A percentile compares a stretch with the other conserved stretches of the same genome.
These are phyloP conservation scores for Isabelozyma heimii DNA, from an alignment of 805 yeast species.

Conservation along the genomic window DNA sequence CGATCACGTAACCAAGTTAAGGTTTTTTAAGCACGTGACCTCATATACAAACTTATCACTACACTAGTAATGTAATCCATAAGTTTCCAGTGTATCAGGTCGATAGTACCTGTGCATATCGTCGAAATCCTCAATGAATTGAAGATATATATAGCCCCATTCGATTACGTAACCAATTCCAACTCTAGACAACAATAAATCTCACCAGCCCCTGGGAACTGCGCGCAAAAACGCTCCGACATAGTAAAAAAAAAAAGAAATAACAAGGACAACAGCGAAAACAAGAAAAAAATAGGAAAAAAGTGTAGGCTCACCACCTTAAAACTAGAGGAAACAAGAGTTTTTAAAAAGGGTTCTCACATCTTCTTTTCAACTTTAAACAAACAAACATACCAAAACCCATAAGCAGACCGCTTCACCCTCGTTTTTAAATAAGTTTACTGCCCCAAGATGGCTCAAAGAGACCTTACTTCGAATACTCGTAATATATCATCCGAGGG, in stretches of 20 bases:
- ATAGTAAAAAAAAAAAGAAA: background rate
- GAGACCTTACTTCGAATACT: conserved; percentile 32
- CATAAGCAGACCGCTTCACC: background rate
- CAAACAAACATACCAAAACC: background rate
- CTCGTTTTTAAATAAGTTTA: background rate
- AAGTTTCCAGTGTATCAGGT: no score
- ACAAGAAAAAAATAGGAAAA: background rate
- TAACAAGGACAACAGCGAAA: background rate
- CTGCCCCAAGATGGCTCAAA: conserved; percentile 8
- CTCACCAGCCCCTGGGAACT: background rate
- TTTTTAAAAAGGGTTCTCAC: background rate
- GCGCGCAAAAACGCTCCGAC: background rate
- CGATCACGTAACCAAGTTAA: no score
- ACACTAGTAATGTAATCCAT: no score
- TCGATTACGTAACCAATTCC: no score
- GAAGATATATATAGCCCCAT: no score
- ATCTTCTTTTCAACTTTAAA: background rate
- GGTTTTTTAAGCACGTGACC: no score
- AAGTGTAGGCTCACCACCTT: background rate
- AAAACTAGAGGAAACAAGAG: background rate
- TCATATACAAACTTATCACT: no score
- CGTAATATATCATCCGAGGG: conserved; percentile 5
- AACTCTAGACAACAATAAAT: no score
- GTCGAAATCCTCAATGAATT: no score
- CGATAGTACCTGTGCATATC: no score